Base-by-base conservation (phyloP, 257 asterid species). In the Anisodus acutangulus region DNA sequence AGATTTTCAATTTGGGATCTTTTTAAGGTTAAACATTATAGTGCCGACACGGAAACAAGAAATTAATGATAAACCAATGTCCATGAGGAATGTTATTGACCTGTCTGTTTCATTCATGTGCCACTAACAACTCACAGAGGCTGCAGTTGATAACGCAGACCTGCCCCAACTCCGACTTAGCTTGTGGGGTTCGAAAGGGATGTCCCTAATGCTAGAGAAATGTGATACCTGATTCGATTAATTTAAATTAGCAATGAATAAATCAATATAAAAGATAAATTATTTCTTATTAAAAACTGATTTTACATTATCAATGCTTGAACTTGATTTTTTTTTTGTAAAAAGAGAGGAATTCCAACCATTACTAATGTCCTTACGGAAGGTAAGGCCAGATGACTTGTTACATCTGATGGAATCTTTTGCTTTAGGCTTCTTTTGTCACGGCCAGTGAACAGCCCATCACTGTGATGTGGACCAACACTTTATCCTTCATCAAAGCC, bases 41-140 rank as follows among this genome's bases (percentile, higher is more conserved):
- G 86, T 62, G 45, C 72, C 76, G 19, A 9, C 58, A 45, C 10
- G 59, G 43, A 80, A 85, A 54, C 39, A 15, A 53, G 15, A 53
- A 72, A 83, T 17, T 35, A 51, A 60, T 22, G 62, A 83, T 49
- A 45, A 66, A 78, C 19, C 12, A 54, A 78, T 22, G 26, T 37
- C 55, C 85, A 84, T 69, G 85, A 79, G 78, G 88, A 87, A 85
- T 87, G 85, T 83, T 83, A 87, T 85, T 60, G 86, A 68, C 5
- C 15, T 19, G 89, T 87, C 88, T 68, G 37, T 85, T 67, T 85
- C 89, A 85, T 37, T 60, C 88, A 78, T 68, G 83, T 86, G 80
- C 37, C 16, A 10, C 70, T 22, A 64, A 10, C 70, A 64, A 64
- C 39, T 64, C 70, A 64, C 22, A 26, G 17, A 64, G 68, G 35